These are phyloP conservation scores for Knoxia roxburghii DNA, from an alignment of 257 asterid species.

Conservation along the genomic window DNA sequence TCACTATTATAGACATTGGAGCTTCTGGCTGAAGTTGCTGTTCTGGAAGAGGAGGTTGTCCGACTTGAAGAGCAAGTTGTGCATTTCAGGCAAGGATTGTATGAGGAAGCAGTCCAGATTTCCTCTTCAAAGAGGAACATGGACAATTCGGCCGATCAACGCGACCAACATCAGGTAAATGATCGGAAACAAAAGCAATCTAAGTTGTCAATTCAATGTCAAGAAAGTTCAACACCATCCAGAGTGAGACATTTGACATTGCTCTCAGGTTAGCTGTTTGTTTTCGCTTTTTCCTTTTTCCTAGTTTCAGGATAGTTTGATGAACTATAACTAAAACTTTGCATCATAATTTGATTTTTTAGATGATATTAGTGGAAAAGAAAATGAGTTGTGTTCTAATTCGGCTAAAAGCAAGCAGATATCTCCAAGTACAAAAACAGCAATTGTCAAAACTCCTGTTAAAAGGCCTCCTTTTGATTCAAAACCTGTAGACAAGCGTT, in stretches of 20 bases:
- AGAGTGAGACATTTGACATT: constrained; percentile 25
- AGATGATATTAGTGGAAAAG: constrained; percentile 59
- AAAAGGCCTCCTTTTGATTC: constrained; percentile 39
- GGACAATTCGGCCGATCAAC: constrained; percentile 40
- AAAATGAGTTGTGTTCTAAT: constrained; percentile 41
- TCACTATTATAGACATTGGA: constrained; percentile 59
- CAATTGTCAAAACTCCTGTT: constrained; percentile 32
- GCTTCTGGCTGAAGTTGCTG: constrained; percentile 97
- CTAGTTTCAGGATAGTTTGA: not conserved
- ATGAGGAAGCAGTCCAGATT: constrained; percentile 79
- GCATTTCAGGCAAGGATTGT: constrained; percentile 74
- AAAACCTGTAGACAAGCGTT: constrained; percentile 35
- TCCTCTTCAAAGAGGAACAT: constrained; percentile 58
- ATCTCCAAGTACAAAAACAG: constrained; percentile 33
- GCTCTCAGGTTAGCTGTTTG: constrained; percentile 32
- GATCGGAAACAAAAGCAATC: constrained; percentile 44
- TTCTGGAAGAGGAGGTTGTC: constrained; percentile 94
- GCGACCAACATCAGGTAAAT: constrained; percentile 28
- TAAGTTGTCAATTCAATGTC: constrained; percentile 35
- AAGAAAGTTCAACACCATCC: constrained; percentile 24
- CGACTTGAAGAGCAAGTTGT: constrained; percentile 90
- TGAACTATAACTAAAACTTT: not conserved
- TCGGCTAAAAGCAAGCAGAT: constrained; percentile 39
- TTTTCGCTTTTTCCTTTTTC: not conserved
- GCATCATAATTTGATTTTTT: constrained; percentile 15